A percentile compares a stretch with the other conserved stretches of the same genome.
Evolutionary conservation across 805 yeast species (phyloP).

Genomic region (Scheffersomyces coipomensis): DNA sequence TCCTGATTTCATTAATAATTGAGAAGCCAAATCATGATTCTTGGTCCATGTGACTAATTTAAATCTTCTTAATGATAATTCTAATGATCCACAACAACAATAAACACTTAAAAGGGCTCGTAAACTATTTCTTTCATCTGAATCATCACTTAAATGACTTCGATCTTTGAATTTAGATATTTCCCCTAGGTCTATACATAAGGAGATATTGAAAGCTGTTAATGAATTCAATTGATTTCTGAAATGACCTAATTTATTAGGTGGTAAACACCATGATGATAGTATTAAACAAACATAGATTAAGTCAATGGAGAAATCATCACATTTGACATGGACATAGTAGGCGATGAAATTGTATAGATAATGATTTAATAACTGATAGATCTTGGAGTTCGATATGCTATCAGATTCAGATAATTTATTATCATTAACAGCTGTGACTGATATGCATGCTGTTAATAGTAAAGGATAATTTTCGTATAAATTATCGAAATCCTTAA

Average conservation of each 20-base stretch:
- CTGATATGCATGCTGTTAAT: slow-evolving; percentile 43
- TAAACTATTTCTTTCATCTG: slow-evolving; percentile 25
- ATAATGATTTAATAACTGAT: slow-evolving; percentile 42
- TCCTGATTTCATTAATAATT: slow-evolving; percentile 10
- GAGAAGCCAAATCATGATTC: slow-evolving; percentile 36
- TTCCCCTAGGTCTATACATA: slow-evolving; percentile 50
- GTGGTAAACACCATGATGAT: slow-evolving; percentile 55
- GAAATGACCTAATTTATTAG: slow-evolving; percentile 50
- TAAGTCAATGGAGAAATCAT: slow-evolving; percentile 40
- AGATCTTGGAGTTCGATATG: slow-evolving; percentile 29
- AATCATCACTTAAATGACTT: slow-evolving; percentile 20
- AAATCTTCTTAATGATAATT: slow-evolving; percentile 50
- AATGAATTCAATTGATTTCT: slow-evolving; percentile 50
- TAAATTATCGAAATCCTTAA: slow-evolving; percentile 38
- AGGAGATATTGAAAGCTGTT: slow-evolving; percentile 41
- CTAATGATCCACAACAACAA: slow-evolving; percentile 50
- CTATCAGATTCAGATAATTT: slow-evolving; percentile 7
- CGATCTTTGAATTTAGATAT: slow-evolving; percentile 21
- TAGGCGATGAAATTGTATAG: slow-evolving; percentile 46
- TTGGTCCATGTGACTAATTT: slow-evolving; percentile 49
- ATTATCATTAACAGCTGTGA: slow-evolving; percentile 45
- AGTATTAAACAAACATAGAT: slow-evolving; percentile 44
- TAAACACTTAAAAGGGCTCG: slow-evolving; percentile 49
- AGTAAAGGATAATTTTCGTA: slow-evolving; percentile 43
- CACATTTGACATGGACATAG: slow-evolving; percentile 39